Conservation (phyloP, 1,139 yeast species). For the Yamadazyma pseudoaaseri region DNA sequence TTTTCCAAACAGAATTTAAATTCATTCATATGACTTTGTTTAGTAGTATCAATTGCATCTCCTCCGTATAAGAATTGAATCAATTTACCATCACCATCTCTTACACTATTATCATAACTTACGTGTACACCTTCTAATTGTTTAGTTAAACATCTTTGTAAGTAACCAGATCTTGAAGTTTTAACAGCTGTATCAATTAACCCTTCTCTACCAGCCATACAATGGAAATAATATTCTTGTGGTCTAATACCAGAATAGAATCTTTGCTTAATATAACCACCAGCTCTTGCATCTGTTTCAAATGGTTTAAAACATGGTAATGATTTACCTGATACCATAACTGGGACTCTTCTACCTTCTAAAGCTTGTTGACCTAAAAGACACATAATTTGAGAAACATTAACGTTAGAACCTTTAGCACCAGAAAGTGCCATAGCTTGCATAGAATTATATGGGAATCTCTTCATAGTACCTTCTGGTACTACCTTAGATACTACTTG, state of each 20-base stretch:
- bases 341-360: slow-evolving; percentile 99
- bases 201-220: slow-evolving; percentile 99
- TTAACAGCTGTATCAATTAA: slow-evolving; percentile 98
- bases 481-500: slow-evolving; percentile 92
- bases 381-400: slow-evolving; percentile 99
- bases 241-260: slow-evolving; percentile 98
- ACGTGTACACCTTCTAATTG: slow-evolving; percentile 97
- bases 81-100: slow-evolving; percentile 94
- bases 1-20: slow-evolving; percentile 92
- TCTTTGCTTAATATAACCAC: slow-evolving; percentile 97
- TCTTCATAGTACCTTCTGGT: slow-evolving; percentile 94
- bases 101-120: slow-evolving; percentile 89
- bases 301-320: slow-evolving; percentile 95
- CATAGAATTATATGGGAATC: slow-evolving; percentile 95
- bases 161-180: slow-evolving; percentile 97
- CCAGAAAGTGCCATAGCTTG: slow-evolving; percentile 99
- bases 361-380: slow-evolving; percentile 97
- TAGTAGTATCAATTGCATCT: slow-evolving; percentile 91
- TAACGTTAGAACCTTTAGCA: slow-evolving; percentile 98
- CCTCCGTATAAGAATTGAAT: slow-evolving; percentile 98
- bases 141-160: slow-evolving; percentile 97
- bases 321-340: slow-evolving; percentile 98
- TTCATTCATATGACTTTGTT: slow-evolving; percentile 91
- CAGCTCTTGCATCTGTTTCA: slow-evolving; percentile 97
- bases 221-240: slow-evolving; percentile 99